Percentiles rank a stretch among this genome's conserved stretches.
These are phyloP conservation scores for Harringtonia aguacate DNA, from an alignment of 2,329 filamentous ascomycete species.

Conservation along the genomic window DNA sequence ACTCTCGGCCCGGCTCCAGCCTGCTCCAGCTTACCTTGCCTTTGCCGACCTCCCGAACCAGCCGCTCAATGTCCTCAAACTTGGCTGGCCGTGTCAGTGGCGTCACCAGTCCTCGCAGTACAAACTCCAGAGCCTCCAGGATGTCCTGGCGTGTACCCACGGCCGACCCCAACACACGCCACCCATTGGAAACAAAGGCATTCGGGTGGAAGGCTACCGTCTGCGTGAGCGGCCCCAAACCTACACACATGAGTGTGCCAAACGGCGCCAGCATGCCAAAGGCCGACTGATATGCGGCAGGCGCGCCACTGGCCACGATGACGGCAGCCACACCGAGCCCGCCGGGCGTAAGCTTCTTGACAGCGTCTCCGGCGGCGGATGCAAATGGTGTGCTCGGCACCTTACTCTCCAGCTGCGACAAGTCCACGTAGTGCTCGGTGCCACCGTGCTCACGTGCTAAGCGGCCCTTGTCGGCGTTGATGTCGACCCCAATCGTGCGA, in stretches of 20 bases:
- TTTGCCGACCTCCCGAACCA: constrained; percentile 10
- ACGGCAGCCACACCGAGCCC: constrained; percentile 17
- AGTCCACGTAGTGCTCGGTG: constrained; percentile 27
- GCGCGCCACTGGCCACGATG: constrained; percentile 20
- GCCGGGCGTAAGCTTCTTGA: constrained; percentile 14
- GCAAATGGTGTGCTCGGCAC: constrained; percentile 1
- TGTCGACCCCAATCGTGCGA: constrained; percentile 27
- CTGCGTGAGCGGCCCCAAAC: constrained; percentile 19
- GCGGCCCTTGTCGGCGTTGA: constrained; percentile 18
- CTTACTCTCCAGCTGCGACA: constrained; percentile 9
- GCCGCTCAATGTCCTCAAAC: constrained; percentile 14
- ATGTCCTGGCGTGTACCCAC: constrained; percentile 27
- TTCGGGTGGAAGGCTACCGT: constrained; percentile 22
- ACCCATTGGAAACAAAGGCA: constrained; percentile 22
- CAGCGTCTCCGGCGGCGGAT: constrained; percentile 14
- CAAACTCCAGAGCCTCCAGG: constrained; percentile 28
- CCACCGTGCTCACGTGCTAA: constrained; percentile 15
- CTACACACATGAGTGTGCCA: constrained; percentile 28
- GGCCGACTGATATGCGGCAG: constrained; percentile 22
- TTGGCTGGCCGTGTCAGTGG: constrained; percentile 17
- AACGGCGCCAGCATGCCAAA: constrained; percentile 24
- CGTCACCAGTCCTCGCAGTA: constrained; percentile 19
- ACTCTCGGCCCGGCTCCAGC: too few relatives aligned
- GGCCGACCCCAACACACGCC: constrained; percentile 21
- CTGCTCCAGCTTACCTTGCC: constrained; percentile 7